phyloP scores from a whole-genome alignment of 495 filamentous ascomycete genomes.

The Penicillium coprophilum region DNA sequence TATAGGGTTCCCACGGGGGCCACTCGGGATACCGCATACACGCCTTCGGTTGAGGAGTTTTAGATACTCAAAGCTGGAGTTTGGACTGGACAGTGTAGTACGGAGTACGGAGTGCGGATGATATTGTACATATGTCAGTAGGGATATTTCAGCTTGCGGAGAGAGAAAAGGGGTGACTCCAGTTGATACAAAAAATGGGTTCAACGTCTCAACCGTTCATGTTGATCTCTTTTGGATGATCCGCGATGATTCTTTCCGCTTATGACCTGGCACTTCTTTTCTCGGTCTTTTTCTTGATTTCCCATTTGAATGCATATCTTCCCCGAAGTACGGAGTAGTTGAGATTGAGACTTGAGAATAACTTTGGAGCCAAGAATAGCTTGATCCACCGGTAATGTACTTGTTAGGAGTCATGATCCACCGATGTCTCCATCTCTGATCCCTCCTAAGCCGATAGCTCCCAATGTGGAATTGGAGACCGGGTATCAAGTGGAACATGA shows the following conservation, averaged over 20 bases:
- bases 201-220: constrained; percentile 17
- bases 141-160: background rate
- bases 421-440: constrained; percentile 20
- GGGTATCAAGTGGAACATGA: constrained; percentile 24
- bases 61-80: background rate
- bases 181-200: constrained; percentile 10
- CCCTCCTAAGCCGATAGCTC: constrained; percentile 26
- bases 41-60: constrained; percentile 4
- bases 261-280: constrained; percentile 9
- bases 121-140: no score
- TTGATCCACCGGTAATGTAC: constrained; percentile 16
- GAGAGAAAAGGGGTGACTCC: background rate
- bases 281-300: background rate
- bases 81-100: background rate
- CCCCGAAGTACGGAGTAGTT: no score
- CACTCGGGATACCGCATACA: constrained; percentile 14
- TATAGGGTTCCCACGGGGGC: constrained; percentile 12
- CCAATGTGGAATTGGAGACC: constrained; percentile 28
- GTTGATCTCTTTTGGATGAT: constrained; percentile 25
- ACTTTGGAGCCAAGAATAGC: constrained; percentile 15
- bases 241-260: constrained; percentile 11
- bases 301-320: no score
- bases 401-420: constrained; percentile 17
- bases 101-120: no score
- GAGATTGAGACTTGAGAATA: background rate